Percentiles rank a stretch among this genome's conserved stretches.
These are phyloP conservation scores for Lepiota brunneoincarnata DNA, from an alignment of 768 basidiomycete species.

Conservation along the genomic window DNA sequence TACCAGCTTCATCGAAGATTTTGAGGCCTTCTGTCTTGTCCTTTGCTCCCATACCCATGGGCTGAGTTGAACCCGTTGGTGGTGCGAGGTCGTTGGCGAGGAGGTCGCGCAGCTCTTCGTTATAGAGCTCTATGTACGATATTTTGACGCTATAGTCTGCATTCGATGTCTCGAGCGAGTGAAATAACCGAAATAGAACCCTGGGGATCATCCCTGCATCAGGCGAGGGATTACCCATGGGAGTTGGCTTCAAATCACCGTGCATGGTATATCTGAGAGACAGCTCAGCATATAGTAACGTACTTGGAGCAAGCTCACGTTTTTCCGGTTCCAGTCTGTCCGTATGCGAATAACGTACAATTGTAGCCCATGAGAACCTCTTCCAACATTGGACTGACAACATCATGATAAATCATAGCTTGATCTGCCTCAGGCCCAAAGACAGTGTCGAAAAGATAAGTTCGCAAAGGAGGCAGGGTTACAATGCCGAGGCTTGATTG, in stretches of 20 bases:
- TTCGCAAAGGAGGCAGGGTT: slow-evolving; percentile 72
- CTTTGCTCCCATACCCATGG: slow-evolving; percentile 71
- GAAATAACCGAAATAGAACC: slow-evolving; percentile 87
- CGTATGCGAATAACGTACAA: slow-evolving; percentile 96
- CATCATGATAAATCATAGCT: slow-evolving; percentile 88
- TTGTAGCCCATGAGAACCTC: slow-evolving; percentile 97
- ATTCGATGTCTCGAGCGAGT: slow-evolving; percentile 73
- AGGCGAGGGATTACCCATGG: slow-evolving; percentile 83
- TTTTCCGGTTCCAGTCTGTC: slow-evolving; percentile 98
- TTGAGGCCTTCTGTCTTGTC: slow-evolving; percentile 64
- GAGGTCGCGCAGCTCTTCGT: slow-evolving; percentile 96
- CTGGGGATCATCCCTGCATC: slow-evolving; percentile 97
- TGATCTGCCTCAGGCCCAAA: slow-evolving; percentile 98
- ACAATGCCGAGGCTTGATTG: slow-evolving; percentile 71
- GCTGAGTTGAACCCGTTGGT: slow-evolving; percentile 65
- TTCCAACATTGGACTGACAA: slow-evolving; percentile 88
- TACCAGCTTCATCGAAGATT: slow-evolving; percentile 84
- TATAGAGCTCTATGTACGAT: slow-evolving; percentile 94
- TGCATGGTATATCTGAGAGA: slow-evolving; percentile 87
- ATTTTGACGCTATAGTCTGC: slow-evolving; percentile 91
- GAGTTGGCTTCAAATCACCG: slow-evolving; percentile 81
- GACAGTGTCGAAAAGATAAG: slow-evolving; percentile 93
- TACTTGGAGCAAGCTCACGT: slow-evolving; percentile 59
- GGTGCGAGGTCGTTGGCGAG: slow-evolving; percentile 75
- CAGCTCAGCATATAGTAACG: slow-evolving; percentile 4